These are phyloP conservation scores for Hysterangium stoloniferum DNA, from an alignment of 768 basidiomycete species.

Conservation along the genomic window DNA sequence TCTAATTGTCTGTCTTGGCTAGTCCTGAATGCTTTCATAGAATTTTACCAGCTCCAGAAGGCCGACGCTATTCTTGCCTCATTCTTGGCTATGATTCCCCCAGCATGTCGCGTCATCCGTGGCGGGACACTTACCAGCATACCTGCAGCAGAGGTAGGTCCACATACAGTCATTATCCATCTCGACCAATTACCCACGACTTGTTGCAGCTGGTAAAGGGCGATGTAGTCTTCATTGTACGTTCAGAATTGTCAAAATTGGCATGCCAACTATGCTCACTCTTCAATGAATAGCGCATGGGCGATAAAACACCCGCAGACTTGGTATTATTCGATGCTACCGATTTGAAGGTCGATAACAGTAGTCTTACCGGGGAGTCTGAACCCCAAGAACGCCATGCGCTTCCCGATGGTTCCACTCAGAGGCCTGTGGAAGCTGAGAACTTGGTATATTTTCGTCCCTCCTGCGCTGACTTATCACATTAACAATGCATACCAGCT, in stretches of 20 bases:
- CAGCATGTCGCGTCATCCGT: constrained; percentile 55
- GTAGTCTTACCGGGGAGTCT: constrained; percentile 63
- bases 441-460: constrained; percentile 39
- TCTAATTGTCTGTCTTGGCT: background rate
- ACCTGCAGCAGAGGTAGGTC: constrained; percentile 39
- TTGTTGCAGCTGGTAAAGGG: constrained; percentile 45
- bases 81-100: constrained; percentile 69
- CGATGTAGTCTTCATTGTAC: constrained; percentile 54
- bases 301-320: constrained; percentile 69
- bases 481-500: constrained; percentile 30
- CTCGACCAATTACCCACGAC: background rate
- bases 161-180: background rate
- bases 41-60: constrained; percentile 65
- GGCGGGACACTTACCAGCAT: constrained; percentile 46
- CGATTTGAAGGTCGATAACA: constrained; percentile 66
- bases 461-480: background rate
- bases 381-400: constrained; percentile 57
- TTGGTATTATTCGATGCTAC: constrained; percentile 49
- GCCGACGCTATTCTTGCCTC: constrained; percentile 66
- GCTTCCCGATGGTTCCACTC: constrained; percentile 36
- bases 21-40: constrained; percentile 59
- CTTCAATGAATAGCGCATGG: constrained; percentile 54
- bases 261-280: background rate
- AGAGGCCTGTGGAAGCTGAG: constrained; percentile 54
- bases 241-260: constrained; percentile 12